Conservation (phyloP, 352 stramenopile genomes). For the Globisporangium rhizosaccharum region DNA sequence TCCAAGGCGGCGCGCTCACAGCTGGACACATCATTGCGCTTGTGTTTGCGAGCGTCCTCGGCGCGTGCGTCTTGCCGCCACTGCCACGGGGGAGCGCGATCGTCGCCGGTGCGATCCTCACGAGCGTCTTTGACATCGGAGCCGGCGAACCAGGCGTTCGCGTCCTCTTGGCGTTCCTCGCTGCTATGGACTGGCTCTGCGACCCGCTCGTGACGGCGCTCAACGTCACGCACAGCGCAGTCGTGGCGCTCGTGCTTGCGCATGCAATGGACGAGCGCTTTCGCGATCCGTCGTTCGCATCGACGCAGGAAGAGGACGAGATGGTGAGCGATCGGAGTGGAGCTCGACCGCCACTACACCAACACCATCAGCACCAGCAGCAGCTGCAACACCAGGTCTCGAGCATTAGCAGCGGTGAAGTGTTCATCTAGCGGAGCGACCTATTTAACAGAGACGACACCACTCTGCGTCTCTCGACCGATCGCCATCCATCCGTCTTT, state of each 20-base stretch:
- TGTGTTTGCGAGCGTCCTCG: slow-evolving; percentile 32
- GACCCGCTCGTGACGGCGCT: slow-evolving; percentile 45
- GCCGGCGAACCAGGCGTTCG: slow-evolving; percentile 13
- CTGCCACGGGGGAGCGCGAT: slow-evolving; percentile 32
- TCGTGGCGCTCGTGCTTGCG: slow-evolving; percentile 47
- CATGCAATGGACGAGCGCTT: slow-evolving; percentile 39
- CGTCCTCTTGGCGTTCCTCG: slow-evolving; percentile 35
- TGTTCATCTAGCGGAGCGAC: slow-evolving; percentile 6
- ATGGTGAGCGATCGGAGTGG: slow-evolving; percentile 4
- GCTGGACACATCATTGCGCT: slow-evolving; percentile 23
- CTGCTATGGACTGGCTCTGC: slow-evolving; percentile 49
- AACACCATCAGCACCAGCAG: not conserved
- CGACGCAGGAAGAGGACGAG: slow-evolving; percentile 28
- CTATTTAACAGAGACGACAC: slow-evolving; percentile 1
- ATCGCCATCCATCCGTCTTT: too few relatives aligned
- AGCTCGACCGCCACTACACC: not conserved
- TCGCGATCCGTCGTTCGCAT: slow-evolving; percentile 19
- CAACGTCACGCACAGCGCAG: slow-evolving; percentile 45
- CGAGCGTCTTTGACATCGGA: slow-evolving; percentile 35
- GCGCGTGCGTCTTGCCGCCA: slow-evolving; percentile 31
- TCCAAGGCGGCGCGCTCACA: slow-evolving; percentile 20
- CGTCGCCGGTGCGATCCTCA: slow-evolving; percentile 36
- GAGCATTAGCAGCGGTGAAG: slow-evolving; percentile 11
- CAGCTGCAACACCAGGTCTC: slow-evolving; percentile 9
- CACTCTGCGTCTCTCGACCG: not conserved